Percentiles rank a stretch among this genome's conserved stretches.
Conservation (phyloP, 345 rosid species). For the Isatis tinctoria region DNA sequence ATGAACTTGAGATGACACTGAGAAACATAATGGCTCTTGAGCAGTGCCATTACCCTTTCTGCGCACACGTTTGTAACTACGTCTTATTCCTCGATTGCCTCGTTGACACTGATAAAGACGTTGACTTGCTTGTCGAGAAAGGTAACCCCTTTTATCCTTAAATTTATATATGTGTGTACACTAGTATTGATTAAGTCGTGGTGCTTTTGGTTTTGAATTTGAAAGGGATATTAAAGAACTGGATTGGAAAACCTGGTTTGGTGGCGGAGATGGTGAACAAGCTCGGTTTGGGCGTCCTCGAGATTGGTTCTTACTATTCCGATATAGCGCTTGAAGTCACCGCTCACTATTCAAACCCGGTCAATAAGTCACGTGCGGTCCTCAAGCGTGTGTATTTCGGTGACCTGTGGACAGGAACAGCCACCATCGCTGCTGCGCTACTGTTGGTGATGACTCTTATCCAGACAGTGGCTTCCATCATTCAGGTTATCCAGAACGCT, state of each 20-base stretch:
- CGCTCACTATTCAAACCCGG: too few relatives aligned
- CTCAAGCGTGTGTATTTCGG: too few relatives aligned
- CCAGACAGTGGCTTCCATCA: too few relatives aligned
- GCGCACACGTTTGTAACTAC: background rate
- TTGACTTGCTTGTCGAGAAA: background rate
- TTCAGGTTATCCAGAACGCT: too few relatives aligned
- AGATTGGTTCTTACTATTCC: too few relatives aligned
- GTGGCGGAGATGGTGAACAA: background rate
- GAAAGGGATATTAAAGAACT: background rate
- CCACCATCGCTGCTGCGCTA: too few relatives aligned
- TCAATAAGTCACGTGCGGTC: too few relatives aligned
- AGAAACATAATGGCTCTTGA: conserved; percentile 18
- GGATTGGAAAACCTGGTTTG: background rate
- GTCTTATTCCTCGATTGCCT: background rate
- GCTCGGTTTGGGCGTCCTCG: background rate
- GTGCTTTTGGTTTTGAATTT: background rate
- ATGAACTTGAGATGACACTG: background rate
- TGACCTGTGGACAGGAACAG: too few relatives aligned
- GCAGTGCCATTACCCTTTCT: background rate
- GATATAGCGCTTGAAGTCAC: too few relatives aligned
- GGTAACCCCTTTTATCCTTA: background rate
- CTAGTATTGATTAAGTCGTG: too few relatives aligned
- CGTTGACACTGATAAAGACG: background rate
- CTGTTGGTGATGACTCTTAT: too few relatives aligned
- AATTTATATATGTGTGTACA: too few relatives aligned